Evolutionary conservation across 495 filamentous ascomycete species (phyloP).

Genomic region (Xylaria intraflava): DNA sequence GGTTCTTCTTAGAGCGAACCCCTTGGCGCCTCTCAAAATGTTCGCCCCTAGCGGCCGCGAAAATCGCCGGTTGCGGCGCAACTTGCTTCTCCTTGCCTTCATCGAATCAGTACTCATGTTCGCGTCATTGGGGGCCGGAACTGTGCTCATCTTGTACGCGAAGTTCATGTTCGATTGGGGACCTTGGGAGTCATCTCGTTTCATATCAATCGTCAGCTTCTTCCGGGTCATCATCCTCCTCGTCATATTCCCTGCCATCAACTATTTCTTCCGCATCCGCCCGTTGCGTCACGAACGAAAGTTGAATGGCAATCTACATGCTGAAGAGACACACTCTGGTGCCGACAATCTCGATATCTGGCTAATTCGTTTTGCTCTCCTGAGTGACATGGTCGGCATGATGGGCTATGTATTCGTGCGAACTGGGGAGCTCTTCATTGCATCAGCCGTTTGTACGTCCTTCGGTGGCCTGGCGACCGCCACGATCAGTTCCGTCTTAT

Average conservation of each 20-base stretch:
- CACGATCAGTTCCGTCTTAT: conserved; percentile 72
- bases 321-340: conserved; percentile 51
- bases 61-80: conserved; percentile 59
- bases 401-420: conserved; percentile 62
- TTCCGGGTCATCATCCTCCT: conserved; percentile 69
- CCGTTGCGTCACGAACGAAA: conserved; percentile 27
- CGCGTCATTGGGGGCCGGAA: conserved; percentile 71
- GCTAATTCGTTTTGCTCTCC: conserved; percentile 66
- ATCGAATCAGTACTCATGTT: conserved; percentile 76
- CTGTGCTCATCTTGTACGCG: conserved; percentile 72
- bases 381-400: conserved; percentile 73
- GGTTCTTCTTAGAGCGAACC: conserved; percentile 39
- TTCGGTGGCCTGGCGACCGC: conserved; percentile 81
- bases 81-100: conserved; percentile 70
- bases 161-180: conserved; percentile 76
- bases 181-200: conserved; percentile 66
- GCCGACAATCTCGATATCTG: conserved; percentile 71
- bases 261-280: conserved; percentile 58
- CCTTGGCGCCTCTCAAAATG: conserved; percentile 69
- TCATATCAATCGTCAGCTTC: conserved; percentile 68
- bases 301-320: conserved; percentile 20
- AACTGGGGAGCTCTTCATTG: conserved; percentile 48
- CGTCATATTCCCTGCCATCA: conserved; percentile 63
- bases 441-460: conserved; percentile 63
- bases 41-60: conserved; percentile 63